Evolutionary conservation across 2,329 filamentous ascomycete genomes (phyloP).

Genomic region (Ophiocordyceps robertsii): DNA sequence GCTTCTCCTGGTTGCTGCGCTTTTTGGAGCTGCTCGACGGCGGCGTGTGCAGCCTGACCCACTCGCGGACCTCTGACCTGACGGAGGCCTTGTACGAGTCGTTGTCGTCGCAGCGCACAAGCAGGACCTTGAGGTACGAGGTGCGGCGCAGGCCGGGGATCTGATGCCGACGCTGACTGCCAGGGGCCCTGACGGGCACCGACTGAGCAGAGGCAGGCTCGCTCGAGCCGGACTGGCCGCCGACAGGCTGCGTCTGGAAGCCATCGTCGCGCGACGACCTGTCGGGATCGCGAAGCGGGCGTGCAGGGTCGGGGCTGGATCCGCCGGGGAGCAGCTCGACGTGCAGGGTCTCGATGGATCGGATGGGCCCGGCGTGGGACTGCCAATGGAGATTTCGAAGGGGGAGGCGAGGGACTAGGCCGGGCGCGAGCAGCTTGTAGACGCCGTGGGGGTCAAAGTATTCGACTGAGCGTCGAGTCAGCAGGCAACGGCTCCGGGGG

Average conservation of each 20-base stretch:
- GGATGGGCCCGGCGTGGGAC: constrained; percentile 76
- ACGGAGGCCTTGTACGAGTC: constrained; percentile 79
- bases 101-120: constrained; percentile 89
- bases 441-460: constrained; percentile 89
- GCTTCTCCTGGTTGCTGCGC: constrained; percentile 65
- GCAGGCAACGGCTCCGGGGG: neutral
- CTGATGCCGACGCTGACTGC: constrained; percentile 59
- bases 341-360: constrained; percentile 87
- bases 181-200: constrained; percentile 18
- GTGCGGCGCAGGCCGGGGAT: constrained; percentile 88
- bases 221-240: constrained; percentile 22
- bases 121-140: constrained; percentile 81
- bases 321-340: constrained; percentile 66
- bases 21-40: constrained; percentile 40
- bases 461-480: constrained; percentile 51
- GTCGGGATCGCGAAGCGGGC: constrained; percentile 15
- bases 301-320: constrained; percentile 27
- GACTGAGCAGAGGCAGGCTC: constrained; percentile 24
- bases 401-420: constrained; percentile 67
- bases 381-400: constrained; percentile 95
- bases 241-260: constrained; percentile 43
- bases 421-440: constrained; percentile 67
- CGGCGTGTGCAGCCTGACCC: constrained; percentile 69
- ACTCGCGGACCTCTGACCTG: constrained; percentile 70
- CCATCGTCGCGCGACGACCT: constrained; percentile 36